These are phyloP conservation scores for Omphalotus guepiniiformis DNA, from an alignment of 768 basidiomycete genomes.

Conservation along the genomic window DNA sequence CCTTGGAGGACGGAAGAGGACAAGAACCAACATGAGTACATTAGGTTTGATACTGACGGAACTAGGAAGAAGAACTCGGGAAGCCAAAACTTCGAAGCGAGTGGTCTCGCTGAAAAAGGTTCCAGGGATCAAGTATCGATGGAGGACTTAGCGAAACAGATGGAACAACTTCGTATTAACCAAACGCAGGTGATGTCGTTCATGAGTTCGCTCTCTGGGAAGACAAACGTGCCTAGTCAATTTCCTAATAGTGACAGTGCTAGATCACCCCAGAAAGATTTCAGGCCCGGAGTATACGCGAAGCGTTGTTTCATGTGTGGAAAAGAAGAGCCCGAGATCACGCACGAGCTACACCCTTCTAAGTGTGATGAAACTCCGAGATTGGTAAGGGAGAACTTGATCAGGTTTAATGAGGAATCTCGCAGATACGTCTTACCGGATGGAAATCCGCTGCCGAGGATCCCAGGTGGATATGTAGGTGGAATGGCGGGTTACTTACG, in stretches of 20 bases:
- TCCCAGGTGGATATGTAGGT: not conserved
- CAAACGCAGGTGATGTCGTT: too few relatives aligned
- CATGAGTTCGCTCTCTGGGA: too few relatives aligned
- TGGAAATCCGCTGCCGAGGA: not conserved
- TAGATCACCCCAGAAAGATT: not conserved
- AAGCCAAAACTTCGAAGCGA: too few relatives aligned
- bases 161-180: not conserved
- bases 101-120: not conserved
- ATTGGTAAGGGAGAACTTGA: not conserved
- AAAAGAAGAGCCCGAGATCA: not conserved
- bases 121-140: not conserved
- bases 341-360: not conserved
- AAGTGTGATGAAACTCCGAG: not conserved
- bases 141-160: not conserved
- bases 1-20: conserved; percentile 5
- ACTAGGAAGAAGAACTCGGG: not conserved
- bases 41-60: not conserved
- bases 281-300: not conserved
- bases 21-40: too few relatives aligned
- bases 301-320: conserved; percentile 4
- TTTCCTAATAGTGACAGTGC: not conserved
- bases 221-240: too few relatives aligned
- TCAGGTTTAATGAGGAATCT: not conserved
- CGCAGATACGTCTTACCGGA: not conserved
- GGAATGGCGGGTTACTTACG: not conserved